These are phyloP conservation scores for Falciphora oryzae DNA, from an alignment of 2,329 filamentous ascomycete species.

Conservation along the genomic window DNA sequence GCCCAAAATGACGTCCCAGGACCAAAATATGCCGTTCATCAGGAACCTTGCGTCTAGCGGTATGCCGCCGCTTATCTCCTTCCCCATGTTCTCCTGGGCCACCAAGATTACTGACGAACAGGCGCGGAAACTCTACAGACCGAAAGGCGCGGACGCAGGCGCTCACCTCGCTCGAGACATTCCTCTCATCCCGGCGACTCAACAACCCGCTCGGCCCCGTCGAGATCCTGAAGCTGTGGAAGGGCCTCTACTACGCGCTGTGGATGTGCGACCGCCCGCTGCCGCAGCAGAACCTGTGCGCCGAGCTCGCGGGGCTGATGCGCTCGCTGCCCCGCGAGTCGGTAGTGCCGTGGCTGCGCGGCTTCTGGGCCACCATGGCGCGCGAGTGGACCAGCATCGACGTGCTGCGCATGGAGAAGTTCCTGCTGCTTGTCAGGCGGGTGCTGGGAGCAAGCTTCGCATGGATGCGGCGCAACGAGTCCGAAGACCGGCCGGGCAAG, in stretches of 20 bases:
- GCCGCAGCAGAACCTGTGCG: slow-evolving; percentile 79
- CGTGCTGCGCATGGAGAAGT: slow-evolving; percentile 84
- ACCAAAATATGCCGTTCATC: slow-evolving; percentile 63
- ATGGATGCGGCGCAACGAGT: slow-evolving; percentile 29
- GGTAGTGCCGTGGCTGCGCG: slow-evolving; percentile 46
- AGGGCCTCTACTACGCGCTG: slow-evolving; percentile 86
- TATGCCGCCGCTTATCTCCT: slow-evolving; percentile 33
- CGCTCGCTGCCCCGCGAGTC: slow-evolving; percentile 47
- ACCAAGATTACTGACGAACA: background rate
- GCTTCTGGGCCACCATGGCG: slow-evolving; percentile 66
- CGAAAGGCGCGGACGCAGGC: slow-evolving; percentile 72
- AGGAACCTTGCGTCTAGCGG: slow-evolving; percentile 79
- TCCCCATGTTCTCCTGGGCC: background rate
- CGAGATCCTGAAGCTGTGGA: slow-evolving; percentile 87
- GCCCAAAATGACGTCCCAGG: slow-evolving; percentile 33
- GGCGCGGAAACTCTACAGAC: slow-evolving; percentile 44
- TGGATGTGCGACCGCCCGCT: slow-evolving; percentile 90
- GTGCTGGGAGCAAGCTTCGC: slow-evolving; percentile 67
- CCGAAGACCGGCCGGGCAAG: slow-evolving; percentile 11
- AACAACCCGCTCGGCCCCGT: slow-evolving; percentile 52
- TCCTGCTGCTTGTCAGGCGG: slow-evolving; percentile 74
- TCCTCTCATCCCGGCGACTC: slow-evolving; percentile 57
- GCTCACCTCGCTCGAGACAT: slow-evolving; percentile 69
- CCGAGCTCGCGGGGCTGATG: slow-evolving; percentile 68
- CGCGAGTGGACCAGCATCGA: slow-evolving; percentile 67